Conservation (phyloP, 2,329 filamentous ascomycete species). For the Epicoccum nigrum region DNA sequence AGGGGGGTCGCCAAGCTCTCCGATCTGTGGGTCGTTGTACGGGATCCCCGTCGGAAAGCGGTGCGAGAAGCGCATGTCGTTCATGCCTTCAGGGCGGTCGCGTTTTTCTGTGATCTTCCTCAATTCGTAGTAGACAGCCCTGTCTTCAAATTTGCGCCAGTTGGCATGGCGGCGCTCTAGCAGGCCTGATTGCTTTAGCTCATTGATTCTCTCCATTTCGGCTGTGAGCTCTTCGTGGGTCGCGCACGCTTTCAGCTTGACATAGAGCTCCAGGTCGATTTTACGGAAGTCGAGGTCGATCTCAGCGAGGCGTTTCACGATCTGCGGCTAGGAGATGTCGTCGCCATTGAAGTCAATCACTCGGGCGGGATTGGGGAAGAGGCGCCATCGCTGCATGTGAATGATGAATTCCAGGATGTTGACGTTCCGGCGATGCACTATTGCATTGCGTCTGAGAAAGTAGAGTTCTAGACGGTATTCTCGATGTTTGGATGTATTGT, state of each 20-base stretch:
- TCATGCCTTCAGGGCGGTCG: neutral
- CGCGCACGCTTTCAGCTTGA: neutral
- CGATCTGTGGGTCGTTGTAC: neutral
- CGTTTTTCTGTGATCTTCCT: neutral
- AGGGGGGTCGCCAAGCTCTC: too few relatives aligned
- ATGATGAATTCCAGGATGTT: conserved; percentile 14
- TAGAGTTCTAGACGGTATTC: conserved; percentile 5
- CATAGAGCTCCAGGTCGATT: neutral
- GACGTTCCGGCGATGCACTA: conserved; percentile 5
- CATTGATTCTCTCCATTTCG: neutral
- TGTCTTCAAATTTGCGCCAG: neutral
- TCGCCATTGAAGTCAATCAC: conserved; percentile 1
- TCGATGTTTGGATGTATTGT: neutral
- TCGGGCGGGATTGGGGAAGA: conserved; percentile 6
- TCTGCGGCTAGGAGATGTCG: neutral
- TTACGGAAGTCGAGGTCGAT: neutral
- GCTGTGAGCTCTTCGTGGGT: neutral
- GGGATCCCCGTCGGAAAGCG: neutral
- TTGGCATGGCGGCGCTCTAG: conserved; percentile 4
- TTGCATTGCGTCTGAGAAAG: conserved; percentile 4
- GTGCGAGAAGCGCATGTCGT: conserved; percentile 8
- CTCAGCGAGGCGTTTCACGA: neutral
- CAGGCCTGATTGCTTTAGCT: neutral
- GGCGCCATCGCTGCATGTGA: conserved; percentile 12
- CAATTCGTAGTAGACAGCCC: neutral